Evolutionary conservation across 2,329 filamentous ascomycete genomes (phyloP), one percentile per base, ranked within the genome.

Genomic region (Botryotinia convoluta): DNA sequence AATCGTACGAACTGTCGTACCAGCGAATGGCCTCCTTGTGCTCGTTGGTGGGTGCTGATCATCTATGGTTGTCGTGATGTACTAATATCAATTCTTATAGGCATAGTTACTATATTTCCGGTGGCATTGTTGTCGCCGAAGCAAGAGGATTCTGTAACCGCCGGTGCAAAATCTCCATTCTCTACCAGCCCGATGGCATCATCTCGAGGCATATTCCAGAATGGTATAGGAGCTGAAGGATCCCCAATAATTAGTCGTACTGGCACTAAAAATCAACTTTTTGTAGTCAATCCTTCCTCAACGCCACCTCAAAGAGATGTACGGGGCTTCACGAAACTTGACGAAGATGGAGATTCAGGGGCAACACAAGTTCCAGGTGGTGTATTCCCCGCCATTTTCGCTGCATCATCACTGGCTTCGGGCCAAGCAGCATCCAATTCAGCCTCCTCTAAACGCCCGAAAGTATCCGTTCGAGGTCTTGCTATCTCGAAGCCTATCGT

Each of bases 161-260:
- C 79, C 0, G 80, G 81, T 74, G 78, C 80, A 59, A 75, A 72
- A 68, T 81, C 80, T 18, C 80, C 80, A 26, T 82, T 81, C 63
- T 72, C 74, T 35, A 76, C 78, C 12, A 71, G 76, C 26, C 74
- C 76, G 42, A 76, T 69, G 59, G 54, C 61, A 51, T 29, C 74
- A 67, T 75, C 77, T n/a, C 75, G 78, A 70, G 76, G 79, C 22
- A 37, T 69, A 6, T 77, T 77, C 26, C 74, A 71, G 51, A 75
- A 75, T 26, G 75, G 74, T 48, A 67, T 75, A 35, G 73, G 67
- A 26, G 73, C 62, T 22, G 75, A 77, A 71, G 79, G 78, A 42
- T 80, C 79, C 32, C 79, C 79, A 14, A 72, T 77, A 16, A 72
- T 74, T 48, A 75, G 74, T 44, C 75, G 75, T n/a, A 71, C 73